Base-by-base conservation (phyloP, 2,329 filamentous ascomycete species). In the Clonostachys rosea region DNA sequence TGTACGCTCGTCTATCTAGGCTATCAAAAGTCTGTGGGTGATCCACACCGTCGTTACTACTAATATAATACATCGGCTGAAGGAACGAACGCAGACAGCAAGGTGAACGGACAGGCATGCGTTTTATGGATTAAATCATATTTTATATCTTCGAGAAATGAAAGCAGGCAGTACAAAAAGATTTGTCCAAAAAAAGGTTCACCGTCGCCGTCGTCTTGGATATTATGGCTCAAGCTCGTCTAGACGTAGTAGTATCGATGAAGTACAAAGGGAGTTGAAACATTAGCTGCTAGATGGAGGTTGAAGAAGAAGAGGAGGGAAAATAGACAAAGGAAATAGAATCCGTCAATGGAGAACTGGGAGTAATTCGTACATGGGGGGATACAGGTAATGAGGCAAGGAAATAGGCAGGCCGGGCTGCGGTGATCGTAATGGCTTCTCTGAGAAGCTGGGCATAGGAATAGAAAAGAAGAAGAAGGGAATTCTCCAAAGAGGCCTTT, bases 261-360 rank as follows among this genome's bases (percentile, higher is more conserved):
- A 44, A 44, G 12, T 10, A 6, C 42, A 42, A 34, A 34, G n/a
- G 14, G 40, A 8, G 24, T 34, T 8, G n/a, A 37, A 33, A 24
- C 42, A 18, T 43, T 45, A 12, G 35, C 35, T 30, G 33, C 35
- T 30, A 30, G 24, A 10, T 30, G 9, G 24, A 30, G 9, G 8
- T 30, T 30, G 9, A 30, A 30, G 24, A 46, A 36, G 42, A 40
- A 44, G 45, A 40, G 43, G 39, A 45, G 33, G 33, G 39, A 47
- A 43, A n/a, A n/a, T n/a, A 36, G n/a, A 44, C 20, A 34, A n/a
- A 42, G 14, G 41, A 34, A 44, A 35, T 33, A 36, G 14, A 35
- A 18, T 33, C 14, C 12, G n/a, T 35, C n/a, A 44, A 33, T 17
- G 24, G 20, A 24, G 7, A 42, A 17, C 1, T 30, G n/a, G 7